Evolutionary conservation across 257 asterid genomes (phyloP).

Genomic region (Gentiana macrophylla): DNA sequence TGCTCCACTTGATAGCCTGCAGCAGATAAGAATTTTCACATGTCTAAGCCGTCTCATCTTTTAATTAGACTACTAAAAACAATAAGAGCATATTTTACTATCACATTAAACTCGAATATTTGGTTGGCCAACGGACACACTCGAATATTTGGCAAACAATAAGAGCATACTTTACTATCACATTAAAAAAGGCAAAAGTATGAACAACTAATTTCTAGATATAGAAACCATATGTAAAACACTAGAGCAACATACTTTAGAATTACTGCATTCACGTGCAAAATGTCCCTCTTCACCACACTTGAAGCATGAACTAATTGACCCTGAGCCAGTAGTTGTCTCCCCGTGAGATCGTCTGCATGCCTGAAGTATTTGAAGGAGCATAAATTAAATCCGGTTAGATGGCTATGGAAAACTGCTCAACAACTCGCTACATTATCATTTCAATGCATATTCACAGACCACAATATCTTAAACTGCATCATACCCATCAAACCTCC

Average conservation of each 20-base stretch:
- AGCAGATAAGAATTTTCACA: slow-evolving; percentile 4
- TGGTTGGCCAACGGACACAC: not conserved
- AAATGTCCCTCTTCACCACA: slow-evolving; percentile 81
- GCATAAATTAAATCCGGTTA: not conserved
- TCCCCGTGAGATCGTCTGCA: slow-evolving; percentile 37
- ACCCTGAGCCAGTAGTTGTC: slow-evolving; percentile 20
- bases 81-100: not conserved
- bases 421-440: too few species aligned
- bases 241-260: slow-evolving; percentile 27
- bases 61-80: not conserved
- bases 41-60: too few species aligned
- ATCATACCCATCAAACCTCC: too few species aligned
- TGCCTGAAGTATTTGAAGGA: slow-evolving; percentile 31
- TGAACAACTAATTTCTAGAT: not conserved
- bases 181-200: not conserved
- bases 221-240: not conserved
- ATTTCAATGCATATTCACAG: too few species aligned
- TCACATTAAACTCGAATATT: not conserved
- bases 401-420: not conserved
- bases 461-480: too few species aligned
- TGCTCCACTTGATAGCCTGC: slow-evolving; percentile 48
- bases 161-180: not conserved
- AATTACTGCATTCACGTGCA: slow-evolving; percentile 82
- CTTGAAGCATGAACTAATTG: slow-evolving; percentile 50
- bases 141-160: not conserved